Evolutionary conservation across 805 yeast genomes (phyloP).

Genomic region (Starmera dryadoides): DNA sequence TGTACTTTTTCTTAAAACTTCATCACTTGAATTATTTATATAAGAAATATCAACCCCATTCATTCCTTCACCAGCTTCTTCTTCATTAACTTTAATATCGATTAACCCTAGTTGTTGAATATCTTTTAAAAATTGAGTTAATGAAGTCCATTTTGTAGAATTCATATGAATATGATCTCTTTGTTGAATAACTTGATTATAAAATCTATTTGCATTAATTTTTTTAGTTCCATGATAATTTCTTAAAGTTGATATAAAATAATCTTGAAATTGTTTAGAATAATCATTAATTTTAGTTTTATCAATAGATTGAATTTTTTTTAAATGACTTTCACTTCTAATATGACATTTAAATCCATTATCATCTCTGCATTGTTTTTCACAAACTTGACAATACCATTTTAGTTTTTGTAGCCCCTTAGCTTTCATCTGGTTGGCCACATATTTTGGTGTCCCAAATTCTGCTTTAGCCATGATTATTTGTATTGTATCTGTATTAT

Average conservation of each 20-base stretch:
- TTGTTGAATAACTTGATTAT: constrained; percentile 83
- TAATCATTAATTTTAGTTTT: constrained; percentile 47
- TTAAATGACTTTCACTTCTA: constrained; percentile 71
- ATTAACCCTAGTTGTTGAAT: constrained; percentile 53
- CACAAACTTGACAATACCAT: constrained; percentile 88
- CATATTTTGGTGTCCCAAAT: constrained; percentile 59
- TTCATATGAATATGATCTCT: constrained; percentile 86
- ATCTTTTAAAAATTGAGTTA: constrained; percentile 60
- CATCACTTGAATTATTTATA: constrained; percentile 48
- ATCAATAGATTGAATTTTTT: constrained; percentile 43
- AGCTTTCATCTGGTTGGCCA: constrained; percentile 71
- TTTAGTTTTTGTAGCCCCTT: constrained; percentile 79
- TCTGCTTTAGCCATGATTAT: constrained; percentile 48
- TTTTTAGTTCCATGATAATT: constrained; percentile 75
- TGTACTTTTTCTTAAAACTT: constrained; percentile 32
- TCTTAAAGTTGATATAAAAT: constrained; percentile 56
- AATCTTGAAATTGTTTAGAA: constrained; percentile 51
- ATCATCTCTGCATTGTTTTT: constrained; percentile 91
- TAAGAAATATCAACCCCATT: constrained; percentile 40
- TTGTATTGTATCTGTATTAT: too few relatives aligned
- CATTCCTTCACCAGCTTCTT: constrained; percentile 24
- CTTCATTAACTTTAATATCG: constrained; percentile 32
- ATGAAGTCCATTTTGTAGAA: constrained; percentile 71
- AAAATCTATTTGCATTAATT: constrained; percentile 76
- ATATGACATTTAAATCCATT: constrained; percentile 92